A percentile compares a stretch with the other conserved stretches of the same genome.
These are phyloP conservation scores for Trichosporon asahii DNA, from an alignment of 1,284 basidiomycete species.

Conservation along the genomic window DNA sequence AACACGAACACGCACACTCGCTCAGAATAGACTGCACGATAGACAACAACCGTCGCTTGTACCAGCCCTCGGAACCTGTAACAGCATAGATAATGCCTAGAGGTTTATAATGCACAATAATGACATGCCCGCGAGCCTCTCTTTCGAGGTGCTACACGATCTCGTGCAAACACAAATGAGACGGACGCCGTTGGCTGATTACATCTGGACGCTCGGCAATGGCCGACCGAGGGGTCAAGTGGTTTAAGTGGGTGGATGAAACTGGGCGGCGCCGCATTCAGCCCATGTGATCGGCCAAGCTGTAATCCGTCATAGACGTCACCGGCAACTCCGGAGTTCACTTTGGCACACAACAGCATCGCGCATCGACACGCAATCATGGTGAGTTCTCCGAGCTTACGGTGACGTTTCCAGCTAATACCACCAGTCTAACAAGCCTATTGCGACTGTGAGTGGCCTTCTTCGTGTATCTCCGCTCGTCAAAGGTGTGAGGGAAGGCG, in stretches of 20 bases:
- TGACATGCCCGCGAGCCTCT: neutral
- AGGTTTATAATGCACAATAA: neutral
- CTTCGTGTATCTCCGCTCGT: too few relatives aligned
- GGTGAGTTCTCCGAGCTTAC: neutral
- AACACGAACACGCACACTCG: neutral
- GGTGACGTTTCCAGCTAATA: neutral
- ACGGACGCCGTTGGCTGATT: too few relatives aligned
- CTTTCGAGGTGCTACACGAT: too few relatives aligned
- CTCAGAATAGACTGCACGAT: neutral
- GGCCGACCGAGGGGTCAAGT: neutral
- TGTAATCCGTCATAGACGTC: neutral
- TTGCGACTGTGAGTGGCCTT: slow-evolving; percentile 5
- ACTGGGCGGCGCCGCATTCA: neutral
- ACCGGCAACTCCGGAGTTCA: neutral
- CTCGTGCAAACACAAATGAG: too few relatives aligned
- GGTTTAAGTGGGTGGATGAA: neutral
- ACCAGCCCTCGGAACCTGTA: neutral
- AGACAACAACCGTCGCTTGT: neutral
- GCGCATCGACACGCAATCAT: neutral
- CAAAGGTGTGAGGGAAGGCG: neutral
- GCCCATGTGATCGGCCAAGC: neutral
- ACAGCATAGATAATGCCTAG: neutral
- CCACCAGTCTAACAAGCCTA: neutral
- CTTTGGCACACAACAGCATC: neutral
- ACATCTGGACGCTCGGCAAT: too few relatives aligned